Evolutionary conservation across 139 green algal species (phyloP).

Genomic region (Eudorina sp.): DNA sequence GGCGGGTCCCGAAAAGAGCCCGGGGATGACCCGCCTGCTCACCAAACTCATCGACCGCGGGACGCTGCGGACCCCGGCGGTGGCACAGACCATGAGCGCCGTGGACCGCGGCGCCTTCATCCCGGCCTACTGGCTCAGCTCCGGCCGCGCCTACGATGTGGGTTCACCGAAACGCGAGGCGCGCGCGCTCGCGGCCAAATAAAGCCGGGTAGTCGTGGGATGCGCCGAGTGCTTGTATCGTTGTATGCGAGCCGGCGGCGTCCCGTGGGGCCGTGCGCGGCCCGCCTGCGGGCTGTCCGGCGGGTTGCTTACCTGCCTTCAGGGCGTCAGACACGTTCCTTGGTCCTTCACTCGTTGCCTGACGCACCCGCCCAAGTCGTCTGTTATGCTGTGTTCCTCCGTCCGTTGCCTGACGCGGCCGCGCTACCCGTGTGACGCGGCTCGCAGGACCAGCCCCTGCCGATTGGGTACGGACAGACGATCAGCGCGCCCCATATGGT

Average conservation of each 20-base stretch:
- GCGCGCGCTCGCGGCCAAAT: too few relatives aligned
- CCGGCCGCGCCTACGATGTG: neutral
- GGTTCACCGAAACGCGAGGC: neutral
- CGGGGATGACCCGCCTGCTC: slow-evolving; percentile 23
- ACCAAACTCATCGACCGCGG: neutral
- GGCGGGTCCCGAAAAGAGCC: neutral
- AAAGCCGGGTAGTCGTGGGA: too few relatives aligned
- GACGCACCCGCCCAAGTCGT: neutral
- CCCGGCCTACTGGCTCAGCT: neutral
- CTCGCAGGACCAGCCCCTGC: slow-evolving; percentile 69
- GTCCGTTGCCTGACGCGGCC: neutral
- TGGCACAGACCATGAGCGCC: neutral
- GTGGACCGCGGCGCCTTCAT: slow-evolving; percentile 18
- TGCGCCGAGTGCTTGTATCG: too few relatives aligned
- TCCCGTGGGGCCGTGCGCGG: neutral
- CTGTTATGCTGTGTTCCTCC: neutral
- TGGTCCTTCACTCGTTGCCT: neutral
- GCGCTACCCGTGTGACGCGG: neutral
- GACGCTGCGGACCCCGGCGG: neutral
- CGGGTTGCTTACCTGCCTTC: neutral
- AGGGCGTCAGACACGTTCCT: neutral
- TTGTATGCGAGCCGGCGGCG: too few relatives aligned
- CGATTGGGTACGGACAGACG: slow-evolving; percentile 81
- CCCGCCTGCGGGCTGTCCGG: neutral
- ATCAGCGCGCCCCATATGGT: slow-evolving; percentile 96